phyloP scores from a whole-genome alignment of 345 rosid genomes.

The Corchorus olitorius region DNA sequence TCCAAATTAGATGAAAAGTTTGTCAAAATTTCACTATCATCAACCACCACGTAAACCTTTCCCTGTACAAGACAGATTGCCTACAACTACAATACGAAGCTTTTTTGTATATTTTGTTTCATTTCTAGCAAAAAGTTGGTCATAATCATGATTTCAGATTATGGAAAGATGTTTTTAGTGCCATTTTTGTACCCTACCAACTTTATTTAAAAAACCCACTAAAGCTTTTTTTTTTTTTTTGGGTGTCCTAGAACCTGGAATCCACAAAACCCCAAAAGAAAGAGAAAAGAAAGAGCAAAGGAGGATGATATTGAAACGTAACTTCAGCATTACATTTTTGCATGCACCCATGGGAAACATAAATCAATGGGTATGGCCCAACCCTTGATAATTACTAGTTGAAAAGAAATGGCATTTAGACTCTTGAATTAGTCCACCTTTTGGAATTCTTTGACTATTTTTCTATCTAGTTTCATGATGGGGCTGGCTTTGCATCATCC shows the following conservation, averaged over 20 bases:
- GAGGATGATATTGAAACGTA: conserved; percentile 5
- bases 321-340: conserved; percentile 20
- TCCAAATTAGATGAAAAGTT: conserved; percentile 14
- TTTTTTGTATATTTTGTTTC: conserved; percentile 5
- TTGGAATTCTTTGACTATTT: conserved; percentile 18
- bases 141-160: conserved; percentile 28
- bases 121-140: conserved; percentile 25
- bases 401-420: conserved; percentile 1
- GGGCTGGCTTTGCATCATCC: conserved; percentile 6
- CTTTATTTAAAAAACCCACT: conserved; percentile 17
- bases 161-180: conserved; percentile 23
- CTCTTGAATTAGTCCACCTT: conserved; percentile 2
- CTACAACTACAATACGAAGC: conserved; percentile 1
- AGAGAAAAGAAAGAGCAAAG: conserved; percentile 12
- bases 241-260: conserved; percentile 18
- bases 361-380: conserved; percentile 46
- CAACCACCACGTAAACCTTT: conserved; percentile 26
- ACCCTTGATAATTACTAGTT: conserved; percentile 23
- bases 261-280: conserved; percentile 19
- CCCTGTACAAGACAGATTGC: conserved; percentile 22
- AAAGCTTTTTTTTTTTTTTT: not conserved
- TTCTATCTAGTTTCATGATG: conserved; percentile 8
- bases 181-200: conserved; percentile 20
- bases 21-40: conserved; percentile 34
- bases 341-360: conserved; percentile 30